Conservation (phyloP, 2,329 filamentous ascomycete genomes). For the Pseudogymnoascus sp. region DNA sequence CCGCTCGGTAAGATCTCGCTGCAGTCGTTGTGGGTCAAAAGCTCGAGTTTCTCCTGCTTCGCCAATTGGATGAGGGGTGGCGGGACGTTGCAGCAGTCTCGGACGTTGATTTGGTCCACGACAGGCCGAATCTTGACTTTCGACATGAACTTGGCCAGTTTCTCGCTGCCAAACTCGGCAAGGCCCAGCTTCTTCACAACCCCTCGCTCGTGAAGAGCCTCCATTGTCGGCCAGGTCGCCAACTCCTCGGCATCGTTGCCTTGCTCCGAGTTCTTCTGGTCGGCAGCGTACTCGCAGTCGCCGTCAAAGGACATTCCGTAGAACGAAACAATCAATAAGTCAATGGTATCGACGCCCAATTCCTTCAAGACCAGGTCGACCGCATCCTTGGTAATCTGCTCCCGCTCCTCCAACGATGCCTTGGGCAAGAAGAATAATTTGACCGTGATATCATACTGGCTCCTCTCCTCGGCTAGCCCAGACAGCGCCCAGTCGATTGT, state of each 20-base stretch:
- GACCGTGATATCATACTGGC: constrained; percentile 86
- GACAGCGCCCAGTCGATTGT: constrained; percentile 63
- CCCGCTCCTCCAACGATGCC: constrained; percentile 55
- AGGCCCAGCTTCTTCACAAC: constrained; percentile 70
- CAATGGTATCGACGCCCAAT: constrained; percentile 64
- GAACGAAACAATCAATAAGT: constrained; percentile 87
- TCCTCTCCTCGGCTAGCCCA: constrained; percentile 69
- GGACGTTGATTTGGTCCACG: constrained; percentile 93
- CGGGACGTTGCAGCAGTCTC: constrained; percentile 92
- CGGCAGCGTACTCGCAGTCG: constrained; percentile 73
- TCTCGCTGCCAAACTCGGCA: constrained; percentile 82
- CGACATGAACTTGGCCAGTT: constrained; percentile 68
- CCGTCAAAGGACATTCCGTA: constrained; percentile 90
- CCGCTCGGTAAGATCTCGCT: constrained; percentile 83
- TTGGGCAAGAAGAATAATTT: constrained; percentile 89
- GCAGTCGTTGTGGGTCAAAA: constrained; percentile 90
- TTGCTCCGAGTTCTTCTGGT: constrained; percentile 51
- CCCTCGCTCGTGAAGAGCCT: constrained; percentile 63
- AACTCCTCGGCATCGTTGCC: constrained; percentile 59
- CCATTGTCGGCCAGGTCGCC: constrained; percentile 63
- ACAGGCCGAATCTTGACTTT: constrained; percentile 63
- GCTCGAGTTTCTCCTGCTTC: constrained; percentile 73
- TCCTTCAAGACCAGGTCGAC: constrained; percentile 73
- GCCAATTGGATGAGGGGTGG: constrained; percentile 77
- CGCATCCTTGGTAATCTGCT: constrained; percentile 66